phyloP scores from a whole-genome alignment of 2,329 filamentous ascomycete genomes.

The Venturia asperata region DNA sequence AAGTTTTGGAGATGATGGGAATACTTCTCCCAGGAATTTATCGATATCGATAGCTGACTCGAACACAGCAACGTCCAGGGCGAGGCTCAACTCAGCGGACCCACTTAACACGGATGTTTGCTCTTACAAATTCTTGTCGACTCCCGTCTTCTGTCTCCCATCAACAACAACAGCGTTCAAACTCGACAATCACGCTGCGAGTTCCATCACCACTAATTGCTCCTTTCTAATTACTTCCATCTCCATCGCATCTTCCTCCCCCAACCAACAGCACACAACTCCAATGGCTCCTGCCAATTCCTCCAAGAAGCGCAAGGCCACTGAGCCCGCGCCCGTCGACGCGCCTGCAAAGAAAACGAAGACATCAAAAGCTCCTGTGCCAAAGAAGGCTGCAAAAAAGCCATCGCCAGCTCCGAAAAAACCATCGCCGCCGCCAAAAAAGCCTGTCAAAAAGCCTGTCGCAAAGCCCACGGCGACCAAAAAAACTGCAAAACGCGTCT shows the following conservation, averaged over 20 bases:
- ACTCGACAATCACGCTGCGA: background rate
- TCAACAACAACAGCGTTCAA: slow-evolving; percentile 1
- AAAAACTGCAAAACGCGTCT: slow-evolving; percentile 32
- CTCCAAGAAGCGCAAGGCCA: slow-evolving; percentile 11
- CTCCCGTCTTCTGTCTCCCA: background rate
- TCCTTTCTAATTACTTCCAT: background rate
- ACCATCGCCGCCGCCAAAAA: slow-evolving; percentile 22
- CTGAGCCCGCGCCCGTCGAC: background rate
- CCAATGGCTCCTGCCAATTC: slow-evolving; percentile 5
- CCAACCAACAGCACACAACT: background rate
- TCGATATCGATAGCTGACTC: too few species aligned
- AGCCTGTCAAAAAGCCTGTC: slow-evolving; percentile 18
- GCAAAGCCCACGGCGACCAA: slow-evolving; percentile 31
- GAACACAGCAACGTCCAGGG: too few species aligned
- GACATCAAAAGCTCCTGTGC: slow-evolving; percentile 1
- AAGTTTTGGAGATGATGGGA: too few species aligned
- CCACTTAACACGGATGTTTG: background rate
- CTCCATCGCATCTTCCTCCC: background rate
- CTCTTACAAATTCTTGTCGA: background rate
- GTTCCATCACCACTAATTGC: background rate
- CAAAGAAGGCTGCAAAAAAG: background rate
- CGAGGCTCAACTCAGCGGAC: too few species aligned
- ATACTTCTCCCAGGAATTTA: too few species aligned
- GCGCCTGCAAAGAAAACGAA: slow-evolving; percentile 3
- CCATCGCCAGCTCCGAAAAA: slow-evolving; percentile 22